Base-by-base conservation (phyloP, 2,329 filamentous ascomycete genomes). In the Fusarium circinatum region DNA sequence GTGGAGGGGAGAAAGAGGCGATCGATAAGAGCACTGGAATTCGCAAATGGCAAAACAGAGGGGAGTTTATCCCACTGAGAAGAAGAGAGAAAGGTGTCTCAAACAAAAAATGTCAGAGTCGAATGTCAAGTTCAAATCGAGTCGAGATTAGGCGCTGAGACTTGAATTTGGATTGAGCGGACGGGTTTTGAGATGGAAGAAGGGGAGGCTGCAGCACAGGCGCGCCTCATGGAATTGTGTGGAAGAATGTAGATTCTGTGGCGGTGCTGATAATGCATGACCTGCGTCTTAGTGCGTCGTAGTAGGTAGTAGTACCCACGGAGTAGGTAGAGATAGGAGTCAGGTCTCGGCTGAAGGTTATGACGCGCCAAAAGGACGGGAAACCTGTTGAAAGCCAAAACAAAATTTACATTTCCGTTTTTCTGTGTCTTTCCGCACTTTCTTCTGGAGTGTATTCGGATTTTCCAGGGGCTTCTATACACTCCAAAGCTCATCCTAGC, bases 211-310 rank as follows among this genome's bases (percentile, higher is more conserved):
- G 76, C 78, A 81, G 61, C 59, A 68, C 63, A 66, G 75, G 68
- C 80, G 80, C 82, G 82, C 81, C 82, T 82, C 83, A 84, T 83
- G 82, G 82, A 84, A 84, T 68, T 79, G 77, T 78, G 81, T 84
- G 77, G 82, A 84, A 84, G 82, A 80, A 80, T 60, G 78, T 83
- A 80, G 82, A 84, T 77, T 75, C 69, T 79, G 82, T 83, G 82
- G 82, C 81, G 79, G 81, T 83, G 80, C 79, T 70, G 75, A 78
- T 80, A 79, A 79, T 78, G 78, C 71, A 77, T 42, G 68, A 80
- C 78, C 65, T 78, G 36, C 20, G 6, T 22, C 22, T 68, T 73
- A 63, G 70, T 70, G 41, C 44, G 41, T 38, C 54, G 54, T 15
- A 55, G 55, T 74, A 34, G 32, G 32, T 4, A 34, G 32, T 34